These are phyloP conservation scores for Prunus davidiana DNA, from an alignment of 306 rosid genomes.

Conservation along the genomic window DNA sequence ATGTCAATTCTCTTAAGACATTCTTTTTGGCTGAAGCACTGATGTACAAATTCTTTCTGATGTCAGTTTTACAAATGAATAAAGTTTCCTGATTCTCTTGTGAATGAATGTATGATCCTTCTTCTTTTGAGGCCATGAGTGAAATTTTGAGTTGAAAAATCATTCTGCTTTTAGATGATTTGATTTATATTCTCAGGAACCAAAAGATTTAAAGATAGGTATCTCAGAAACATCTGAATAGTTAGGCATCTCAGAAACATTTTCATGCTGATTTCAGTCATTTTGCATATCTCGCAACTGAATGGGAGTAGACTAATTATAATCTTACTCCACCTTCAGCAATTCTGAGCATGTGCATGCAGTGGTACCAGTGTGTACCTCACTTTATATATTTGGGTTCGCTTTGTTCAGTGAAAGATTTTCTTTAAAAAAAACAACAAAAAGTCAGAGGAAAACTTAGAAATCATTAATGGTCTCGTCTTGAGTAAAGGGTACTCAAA, in stretches of 20 bases:
- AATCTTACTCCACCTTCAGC: too few species aligned
- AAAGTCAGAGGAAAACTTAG: neutral
- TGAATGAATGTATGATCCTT: neutral
- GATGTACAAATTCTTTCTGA: neutral
- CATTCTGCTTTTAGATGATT: too few species aligned
- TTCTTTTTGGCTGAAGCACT: slow-evolving; percentile 11
- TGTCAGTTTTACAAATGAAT: neutral
- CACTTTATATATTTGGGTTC: neutral
- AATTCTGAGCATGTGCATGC: neutral
- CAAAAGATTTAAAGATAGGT: too few species aligned
- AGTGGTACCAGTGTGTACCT: neutral
- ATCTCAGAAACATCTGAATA: too few species aligned
- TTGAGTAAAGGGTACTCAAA: neutral
- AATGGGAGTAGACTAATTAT: neutral
- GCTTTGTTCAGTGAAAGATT: neutral
- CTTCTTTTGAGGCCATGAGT: neutral
- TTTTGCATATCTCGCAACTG: neutral
- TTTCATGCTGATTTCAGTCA: neutral
- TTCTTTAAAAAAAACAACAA: neutral
- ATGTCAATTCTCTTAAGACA: neutral
- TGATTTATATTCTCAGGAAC: too few species aligned
- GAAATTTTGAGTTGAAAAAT: neutral
- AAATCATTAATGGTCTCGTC: neutral
- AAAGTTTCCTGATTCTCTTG: neutral
- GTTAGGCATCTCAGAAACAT: neutral